Percentiles rank a stretch among this genome's conserved stretches.
These are phyloP conservation scores for Phytophthora sp. DNA, from an alignment of 352 stramenopile species.

Conservation along the genomic window DNA sequence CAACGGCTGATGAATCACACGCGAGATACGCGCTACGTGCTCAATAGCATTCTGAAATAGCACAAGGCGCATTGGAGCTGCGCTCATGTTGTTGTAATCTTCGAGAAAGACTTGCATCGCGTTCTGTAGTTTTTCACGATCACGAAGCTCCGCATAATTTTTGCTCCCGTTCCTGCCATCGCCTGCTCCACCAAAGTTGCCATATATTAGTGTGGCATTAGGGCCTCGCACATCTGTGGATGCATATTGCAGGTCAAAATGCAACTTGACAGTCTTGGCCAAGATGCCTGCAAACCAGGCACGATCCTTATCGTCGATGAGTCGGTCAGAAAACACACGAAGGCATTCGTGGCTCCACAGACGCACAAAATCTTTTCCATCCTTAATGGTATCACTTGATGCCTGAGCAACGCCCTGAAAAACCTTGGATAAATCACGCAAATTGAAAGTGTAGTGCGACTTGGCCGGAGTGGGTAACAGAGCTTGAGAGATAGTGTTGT, in stretches of 20 bases:
- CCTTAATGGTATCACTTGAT: conserved; percentile 76
- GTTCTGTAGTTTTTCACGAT: conserved; percentile 77
- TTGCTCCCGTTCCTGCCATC: conserved; percentile 69
- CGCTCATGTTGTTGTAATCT: conserved; percentile 96
- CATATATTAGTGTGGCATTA: conserved; percentile 85
- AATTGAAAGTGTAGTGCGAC: conserved; percentile 96
- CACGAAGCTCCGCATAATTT: conserved; percentile 90
- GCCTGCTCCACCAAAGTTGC: conserved; percentile 76
- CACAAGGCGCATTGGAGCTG: conserved; percentile 94
- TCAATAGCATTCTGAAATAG: conserved; percentile 96
- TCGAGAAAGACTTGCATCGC: conserved; percentile 93
- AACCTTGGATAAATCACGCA: conserved; percentile 93
- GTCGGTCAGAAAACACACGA: conserved; percentile 90
- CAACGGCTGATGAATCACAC: conserved; percentile 93
- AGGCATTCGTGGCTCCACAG: conserved; percentile 94
- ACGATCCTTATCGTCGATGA: conserved; percentile 91
- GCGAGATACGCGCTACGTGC: conserved; percentile 93
- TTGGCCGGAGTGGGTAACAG: conserved; percentile 94
- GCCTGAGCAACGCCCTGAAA: conserved; percentile 92
- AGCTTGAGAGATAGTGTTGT: conserved; percentile 90
- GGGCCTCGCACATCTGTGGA: conserved; percentile 58
- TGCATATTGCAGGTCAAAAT: conserved; percentile 85
- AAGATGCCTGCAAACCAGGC: conserved; percentile 85
- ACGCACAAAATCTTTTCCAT: conserved; percentile 86
- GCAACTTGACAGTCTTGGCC: conserved; percentile 65